Base-by-base conservation (phyloP, 2,329 filamentous ascomycete genomes). In the Fusarium incarnatum region DNA sequence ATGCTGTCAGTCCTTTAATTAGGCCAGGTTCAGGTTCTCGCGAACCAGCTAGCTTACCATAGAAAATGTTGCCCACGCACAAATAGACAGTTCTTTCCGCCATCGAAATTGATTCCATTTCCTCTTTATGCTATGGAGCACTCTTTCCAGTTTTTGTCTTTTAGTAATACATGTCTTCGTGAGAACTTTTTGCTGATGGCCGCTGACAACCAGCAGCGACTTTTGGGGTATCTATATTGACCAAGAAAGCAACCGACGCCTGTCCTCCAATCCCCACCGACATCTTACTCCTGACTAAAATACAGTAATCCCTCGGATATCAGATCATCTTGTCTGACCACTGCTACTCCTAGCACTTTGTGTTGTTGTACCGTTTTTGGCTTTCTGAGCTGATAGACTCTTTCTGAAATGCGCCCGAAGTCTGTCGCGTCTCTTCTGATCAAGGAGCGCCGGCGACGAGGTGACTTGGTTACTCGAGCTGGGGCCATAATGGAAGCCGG, bases 21-120 rank as follows among this genome's bases (percentile, higher is more conserved):
- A 67, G 69, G 65, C 56, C 56, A 67, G 55, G 64, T 68, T 66
- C 54, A 67, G 57, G 64, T 68, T 66, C 70, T 61, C 42, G 50
- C 49, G 68, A 70, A 66, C 63, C 67, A 65, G 69, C 73, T 67
- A 73, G 69, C 73, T 70, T 68, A 68, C 59, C 62, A 74, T 75
- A 76, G 75, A 75, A 75, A 46, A 74, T 68, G 63, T 72, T 76
- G 76, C 76, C 71, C 76, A 77, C 75, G 76, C 75, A 77, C 69
- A 75, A 75, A 77, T 72, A 74, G 66, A 77, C 65, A 65, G 67
- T 55, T 72, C 71, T 75, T 73, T 72, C 64, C 73, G 70, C 70
- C 65, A 71, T 45, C 46, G 46, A 61, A 30, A 20, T n/a, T 61
- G 41, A 25, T 22, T 44, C 50, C n/a, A 25, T 22, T 44, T 58